phyloP scores from a whole-genome alignment of 2,329 filamentous ascomycete species.

The Penicillium sp. region DNA sequence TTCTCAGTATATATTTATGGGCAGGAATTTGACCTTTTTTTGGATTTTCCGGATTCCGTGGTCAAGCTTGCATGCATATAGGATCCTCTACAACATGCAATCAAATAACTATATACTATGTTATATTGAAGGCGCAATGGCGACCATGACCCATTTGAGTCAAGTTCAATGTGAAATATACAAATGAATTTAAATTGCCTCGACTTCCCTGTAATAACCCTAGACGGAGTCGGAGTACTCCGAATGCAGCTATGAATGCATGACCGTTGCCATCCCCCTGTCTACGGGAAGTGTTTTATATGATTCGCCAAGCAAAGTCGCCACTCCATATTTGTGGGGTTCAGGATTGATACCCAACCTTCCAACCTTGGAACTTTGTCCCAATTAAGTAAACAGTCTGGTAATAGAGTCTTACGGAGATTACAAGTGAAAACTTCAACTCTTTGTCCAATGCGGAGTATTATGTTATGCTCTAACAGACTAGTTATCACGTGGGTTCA shows the following conservation, averaged over 20 bases:
- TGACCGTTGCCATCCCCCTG: conserved; percentile 6
- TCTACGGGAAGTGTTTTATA: not conserved
- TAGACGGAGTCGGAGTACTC: not conserved
- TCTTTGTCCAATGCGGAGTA: not conserved
- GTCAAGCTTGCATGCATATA: not conserved
- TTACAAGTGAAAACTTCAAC: not conserved
- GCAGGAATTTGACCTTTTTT: not conserved
- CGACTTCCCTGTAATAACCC: not conserved
- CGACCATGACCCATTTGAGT: not conserved
- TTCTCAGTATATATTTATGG: conserved; percentile 2
- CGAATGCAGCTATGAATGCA: not conserved
- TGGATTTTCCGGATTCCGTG: not conserved
- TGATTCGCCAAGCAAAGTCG: not conserved
- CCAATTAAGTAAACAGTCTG: not conserved
- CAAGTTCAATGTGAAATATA: not conserved
- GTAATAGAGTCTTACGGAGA: not conserved
- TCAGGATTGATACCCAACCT: not conserved
- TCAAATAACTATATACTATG: not conserved
- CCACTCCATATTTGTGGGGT: not conserved
- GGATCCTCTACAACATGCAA: not conserved
- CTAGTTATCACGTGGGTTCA: not conserved
- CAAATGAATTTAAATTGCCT: not conserved
- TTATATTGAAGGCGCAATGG: not conserved
- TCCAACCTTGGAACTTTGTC: not conserved
- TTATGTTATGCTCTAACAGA: not conserved